These are phyloP conservation scores for Tuber melanosporum DNA, from an alignment of 495 filamentous ascomycete genomes.

Conservation along the genomic window DNA sequence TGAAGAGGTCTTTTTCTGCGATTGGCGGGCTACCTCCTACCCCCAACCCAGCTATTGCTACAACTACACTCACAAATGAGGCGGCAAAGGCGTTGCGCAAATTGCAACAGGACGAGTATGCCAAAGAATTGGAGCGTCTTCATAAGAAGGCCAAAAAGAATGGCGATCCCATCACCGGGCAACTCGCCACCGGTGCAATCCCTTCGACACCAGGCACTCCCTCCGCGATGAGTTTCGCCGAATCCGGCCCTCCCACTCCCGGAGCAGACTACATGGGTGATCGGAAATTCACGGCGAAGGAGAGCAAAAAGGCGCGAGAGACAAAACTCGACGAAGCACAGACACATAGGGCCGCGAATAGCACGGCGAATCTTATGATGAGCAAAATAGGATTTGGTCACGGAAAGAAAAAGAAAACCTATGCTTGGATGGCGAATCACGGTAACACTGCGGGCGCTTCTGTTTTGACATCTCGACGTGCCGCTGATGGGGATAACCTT, in stretches of 20 bases:
- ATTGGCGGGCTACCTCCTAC: conserved; percentile 28
- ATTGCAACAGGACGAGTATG: conserved; percentile 38
- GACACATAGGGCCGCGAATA: conserved; percentile 53
- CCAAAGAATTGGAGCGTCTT: conserved; percentile 34
- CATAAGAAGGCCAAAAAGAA: conserved; percentile 35
- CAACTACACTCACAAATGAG: conserved; percentile 36
- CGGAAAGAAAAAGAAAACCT: conserved; percentile 53
- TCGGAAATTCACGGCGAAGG: conserved; percentile 45
- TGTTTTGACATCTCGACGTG: conserved; percentile 19
- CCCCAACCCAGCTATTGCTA: conserved; percentile 7
- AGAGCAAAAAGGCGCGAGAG: conserved; percentile 53
- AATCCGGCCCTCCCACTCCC: conserved; percentile 27
- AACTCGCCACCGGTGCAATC: conserved; percentile 10
- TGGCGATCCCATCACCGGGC: conserved; percentile 9
- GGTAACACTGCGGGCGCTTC: conserved; percentile 46
- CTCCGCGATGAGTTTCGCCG: conserved; percentile 19
- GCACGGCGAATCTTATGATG: conserved; percentile 51
- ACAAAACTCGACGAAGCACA: conserved; percentile 50
- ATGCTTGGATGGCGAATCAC: conserved; percentile 53
- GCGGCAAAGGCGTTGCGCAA: conserved; percentile 35
- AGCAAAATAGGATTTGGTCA: conserved; percentile 49
- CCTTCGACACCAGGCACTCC: conserved; percentile 24
- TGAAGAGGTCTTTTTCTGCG: conserved; percentile 37
- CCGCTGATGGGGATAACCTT: conserved; percentile 31
- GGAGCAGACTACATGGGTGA: conserved; percentile 15